Evolutionary conservation across 371 early-diverging fungal genomes (phyloP).

Genomic region (Mortierella sp.): DNA sequence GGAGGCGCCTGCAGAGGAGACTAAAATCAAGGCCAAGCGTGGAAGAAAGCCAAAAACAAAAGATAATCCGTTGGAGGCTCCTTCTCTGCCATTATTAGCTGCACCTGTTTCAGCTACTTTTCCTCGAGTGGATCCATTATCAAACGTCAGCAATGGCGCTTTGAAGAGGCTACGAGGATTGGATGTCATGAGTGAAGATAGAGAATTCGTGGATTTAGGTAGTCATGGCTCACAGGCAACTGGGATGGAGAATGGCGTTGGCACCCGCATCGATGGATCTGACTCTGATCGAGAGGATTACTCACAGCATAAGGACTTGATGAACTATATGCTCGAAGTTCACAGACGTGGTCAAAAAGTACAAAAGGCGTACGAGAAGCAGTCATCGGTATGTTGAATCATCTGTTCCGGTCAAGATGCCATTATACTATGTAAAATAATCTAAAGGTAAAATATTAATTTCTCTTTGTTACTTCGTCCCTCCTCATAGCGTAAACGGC

Average conservation of each 20-base stretch:
- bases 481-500: slow-evolving; percentile 38
- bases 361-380: slow-evolving; percentile 50
- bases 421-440: background rate
- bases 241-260: slow-evolving; percentile 3
- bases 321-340: slow-evolving; percentile 51
- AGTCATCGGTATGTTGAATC: slow-evolving; percentile 32
- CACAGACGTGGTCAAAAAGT: slow-evolving; percentile 49
- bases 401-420: too few species aligned
- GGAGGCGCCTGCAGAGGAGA: slow-evolving; percentile 20
- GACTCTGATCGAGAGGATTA: slow-evolving; percentile 41
- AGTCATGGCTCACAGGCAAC: background rate
- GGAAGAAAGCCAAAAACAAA: slow-evolving; percentile 47
- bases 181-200: slow-evolving; percentile 10
- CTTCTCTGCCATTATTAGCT: background rate
- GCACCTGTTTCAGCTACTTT: background rate
- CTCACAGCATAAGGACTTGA: slow-evolving; percentile 42
- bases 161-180: slow-evolving; percentile 25
- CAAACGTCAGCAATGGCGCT: slow-evolving; percentile 11
- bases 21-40: slow-evolving; percentile 41
- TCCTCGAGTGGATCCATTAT: slow-evolving; percentile 4
- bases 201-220: background rate
- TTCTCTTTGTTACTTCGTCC: background rate
- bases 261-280: slow-evolving; percentile 8
- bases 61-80: slow-evolving; percentile 33
- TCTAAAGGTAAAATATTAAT: background rate